Evolutionary conservation across 176 grass and related monocot genomes (phyloP).

Genomic region (Tillandsia fasciculata): DNA sequence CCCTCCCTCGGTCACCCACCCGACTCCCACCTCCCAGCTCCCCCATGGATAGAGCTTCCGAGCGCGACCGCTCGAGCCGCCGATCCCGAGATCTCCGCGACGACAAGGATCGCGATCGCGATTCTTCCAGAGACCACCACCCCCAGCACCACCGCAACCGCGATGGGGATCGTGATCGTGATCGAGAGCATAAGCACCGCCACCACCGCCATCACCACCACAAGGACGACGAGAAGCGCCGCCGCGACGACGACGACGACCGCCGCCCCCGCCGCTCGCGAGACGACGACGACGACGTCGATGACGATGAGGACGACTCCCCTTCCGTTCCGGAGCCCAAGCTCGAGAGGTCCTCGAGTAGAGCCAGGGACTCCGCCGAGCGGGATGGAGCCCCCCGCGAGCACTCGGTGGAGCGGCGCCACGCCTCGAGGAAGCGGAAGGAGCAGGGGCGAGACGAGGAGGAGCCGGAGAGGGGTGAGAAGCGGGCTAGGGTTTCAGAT

Average conservation of each 20-base stretch:
- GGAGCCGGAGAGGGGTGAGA: slow-evolving; percentile 14
- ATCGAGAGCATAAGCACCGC: slow-evolving; percentile 30
- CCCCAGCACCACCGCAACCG: slow-evolving; percentile 13
- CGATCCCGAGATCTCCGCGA: background rate
- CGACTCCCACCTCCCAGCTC: too few species aligned
- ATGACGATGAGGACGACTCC: slow-evolving; percentile 26
- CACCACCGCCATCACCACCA: slow-evolving; percentile 12
- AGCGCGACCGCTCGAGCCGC: slow-evolving; percentile 3
- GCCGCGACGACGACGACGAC: slow-evolving; percentile 15
- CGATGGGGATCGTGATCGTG: slow-evolving; percentile 22
- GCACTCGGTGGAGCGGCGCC: slow-evolving; percentile 12
- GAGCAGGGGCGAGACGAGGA: slow-evolving; percentile 18
- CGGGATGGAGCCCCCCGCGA: slow-evolving; percentile 11
- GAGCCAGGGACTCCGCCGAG: slow-evolving; percentile 47
- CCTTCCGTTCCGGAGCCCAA: slow-evolving; percentile 26
- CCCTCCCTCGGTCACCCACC: too few species aligned
- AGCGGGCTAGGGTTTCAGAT: slow-evolving; percentile 16
- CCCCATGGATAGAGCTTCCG: slow-evolving; percentile 43
- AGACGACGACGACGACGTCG: slow-evolving; percentile 24
- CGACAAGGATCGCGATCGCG: background rate
- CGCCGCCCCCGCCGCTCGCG: slow-evolving; percentile 14
- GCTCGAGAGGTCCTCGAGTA: slow-evolving; percentile 30
- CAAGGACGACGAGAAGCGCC: slow-evolving; percentile 12
- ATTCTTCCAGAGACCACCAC: slow-evolving; percentile 28
- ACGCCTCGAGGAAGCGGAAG: slow-evolving; percentile 43